Percentiles rank a stretch among this genome's conserved stretches.
Conservation (phyloP, 192 early-diverging fungal species). For the Oehlia diaphana region DNA sequence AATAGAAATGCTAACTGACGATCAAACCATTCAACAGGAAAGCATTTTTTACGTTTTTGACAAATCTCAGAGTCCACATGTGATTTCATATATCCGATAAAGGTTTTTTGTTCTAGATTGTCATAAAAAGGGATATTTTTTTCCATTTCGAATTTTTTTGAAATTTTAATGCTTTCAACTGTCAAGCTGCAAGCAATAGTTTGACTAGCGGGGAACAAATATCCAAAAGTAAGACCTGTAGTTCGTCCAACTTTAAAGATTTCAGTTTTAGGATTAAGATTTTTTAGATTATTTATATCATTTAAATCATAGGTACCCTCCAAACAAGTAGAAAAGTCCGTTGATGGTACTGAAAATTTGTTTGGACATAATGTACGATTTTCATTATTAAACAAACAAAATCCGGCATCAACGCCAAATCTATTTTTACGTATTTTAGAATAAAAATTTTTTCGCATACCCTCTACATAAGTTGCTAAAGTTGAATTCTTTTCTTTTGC, state of each 20-base stretch:
- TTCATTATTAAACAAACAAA: not conserved
- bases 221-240: not conserved
- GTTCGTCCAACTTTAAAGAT: not conserved
- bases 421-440: not conserved
- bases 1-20: not conserved
- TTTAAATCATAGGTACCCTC: not conserved
- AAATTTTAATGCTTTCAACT: not conserved
- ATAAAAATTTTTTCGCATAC: not conserved
- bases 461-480: not conserved
- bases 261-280: not conserved
- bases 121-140: too few species aligned
- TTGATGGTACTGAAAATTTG: not conserved
- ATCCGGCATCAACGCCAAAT: not conserved
- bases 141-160: not conserved
- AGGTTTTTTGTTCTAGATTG: not conserved
- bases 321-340: not conserved
- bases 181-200: not conserved
- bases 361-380: not conserved
- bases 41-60: not conserved
- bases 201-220: not conserved
- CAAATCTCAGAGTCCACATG: not conserved
- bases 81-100: constrained; percentile 12
- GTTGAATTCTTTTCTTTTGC: not conserved
- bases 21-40: not conserved
- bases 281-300: not conserved